These are phyloP conservation scores for Xylariales sp. DNA, from an alignment of 2,329 filamentous ascomycete genomes.

Conservation along the genomic window DNA sequence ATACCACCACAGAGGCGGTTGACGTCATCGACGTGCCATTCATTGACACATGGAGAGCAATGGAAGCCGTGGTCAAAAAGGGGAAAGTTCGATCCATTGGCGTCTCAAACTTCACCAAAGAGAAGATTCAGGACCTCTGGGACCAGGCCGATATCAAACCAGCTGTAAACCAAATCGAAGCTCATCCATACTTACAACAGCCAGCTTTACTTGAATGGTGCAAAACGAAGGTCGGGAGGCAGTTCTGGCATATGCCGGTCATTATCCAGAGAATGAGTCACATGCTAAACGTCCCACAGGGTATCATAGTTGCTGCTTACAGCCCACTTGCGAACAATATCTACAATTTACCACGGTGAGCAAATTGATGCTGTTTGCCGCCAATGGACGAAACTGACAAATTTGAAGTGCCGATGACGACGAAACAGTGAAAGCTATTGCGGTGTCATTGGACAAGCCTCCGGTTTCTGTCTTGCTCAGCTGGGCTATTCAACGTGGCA, in stretches of 20 bases:
- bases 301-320: constrained; percentile 14
- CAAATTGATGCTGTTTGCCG: constrained; percentile 20
- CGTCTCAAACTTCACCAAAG: constrained; percentile 53
- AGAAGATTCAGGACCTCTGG: constrained; percentile 50
- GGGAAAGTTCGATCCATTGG: constrained; percentile 55
- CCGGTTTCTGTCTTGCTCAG: constrained; percentile 49
- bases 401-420: constrained; percentile 22
- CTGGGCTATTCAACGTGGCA: constrained; percentile 50
- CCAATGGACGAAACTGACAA: background rate
- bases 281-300: constrained; percentile 2
- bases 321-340: constrained; percentile 59
- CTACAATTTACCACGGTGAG: constrained; percentile 20
- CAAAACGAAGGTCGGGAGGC: constrained; percentile 14
- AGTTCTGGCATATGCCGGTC: too few relatives aligned
- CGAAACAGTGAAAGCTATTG: constrained; percentile 44
- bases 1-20: constrained; percentile 13
- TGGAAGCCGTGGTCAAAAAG: constrained; percentile 40
- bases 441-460: constrained; percentile 45
- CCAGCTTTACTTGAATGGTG: constrained; percentile 14
- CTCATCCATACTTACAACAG: constrained; percentile 43
- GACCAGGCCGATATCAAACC: constrained; percentile 42
- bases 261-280: too few relatives aligned
- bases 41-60: constrained; percentile 12
- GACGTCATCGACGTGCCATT: constrained; percentile 23
- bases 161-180: constrained; percentile 47